Conservation (phyloP, 768 basidiomycete genomes). For the Pulveroboletus ravenelii region DNA sequence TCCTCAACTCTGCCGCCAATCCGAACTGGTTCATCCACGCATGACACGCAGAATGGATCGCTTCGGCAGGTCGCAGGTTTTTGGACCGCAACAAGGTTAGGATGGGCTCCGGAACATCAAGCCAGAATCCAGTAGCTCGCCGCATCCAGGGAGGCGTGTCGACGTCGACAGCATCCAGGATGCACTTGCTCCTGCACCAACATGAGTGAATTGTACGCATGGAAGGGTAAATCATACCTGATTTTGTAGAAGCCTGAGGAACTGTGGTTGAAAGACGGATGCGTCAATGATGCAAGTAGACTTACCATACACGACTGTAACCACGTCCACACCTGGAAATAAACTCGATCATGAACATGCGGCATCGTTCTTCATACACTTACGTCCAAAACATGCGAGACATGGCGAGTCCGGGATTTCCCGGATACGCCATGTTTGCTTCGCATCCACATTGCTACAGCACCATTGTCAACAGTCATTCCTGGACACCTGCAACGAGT, state of each 20-base stretch:
- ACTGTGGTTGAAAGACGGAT: background rate
- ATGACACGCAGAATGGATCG: conserved; percentile 83
- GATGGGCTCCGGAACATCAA: conserved; percentile 59
- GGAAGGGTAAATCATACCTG: conserved; percentile 36
- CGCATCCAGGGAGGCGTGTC: conserved; percentile 75
- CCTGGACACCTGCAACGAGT: background rate
- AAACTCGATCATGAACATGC: background rate
- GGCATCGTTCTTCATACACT: conserved; percentile 24
- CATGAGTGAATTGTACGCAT: background rate
- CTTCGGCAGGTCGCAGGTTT: conserved; percentile 64
- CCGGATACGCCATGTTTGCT: conserved; percentile 70
- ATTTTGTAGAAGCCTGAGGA: conserved; percentile 74
- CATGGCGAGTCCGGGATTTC: conserved; percentile 54
- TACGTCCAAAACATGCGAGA: conserved; percentile 69
- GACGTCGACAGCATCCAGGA: conserved; percentile 74
- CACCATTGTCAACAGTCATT: background rate
- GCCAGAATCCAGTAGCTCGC: conserved; percentile 72
- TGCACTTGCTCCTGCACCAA: conserved; percentile 45
- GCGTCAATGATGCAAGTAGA: background rate
- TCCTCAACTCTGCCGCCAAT: conserved; percentile 62
- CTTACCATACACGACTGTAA: conserved; percentile 71
- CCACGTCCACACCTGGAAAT: conserved; percentile 52
- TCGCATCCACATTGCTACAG: conserved; percentile 68
- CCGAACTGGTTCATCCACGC: conserved; percentile 76
- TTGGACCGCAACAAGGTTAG: conserved; percentile 51